phyloP scores from a whole-genome alignment of 306 rosid species.

The Cicer chorassanicum region DNA sequence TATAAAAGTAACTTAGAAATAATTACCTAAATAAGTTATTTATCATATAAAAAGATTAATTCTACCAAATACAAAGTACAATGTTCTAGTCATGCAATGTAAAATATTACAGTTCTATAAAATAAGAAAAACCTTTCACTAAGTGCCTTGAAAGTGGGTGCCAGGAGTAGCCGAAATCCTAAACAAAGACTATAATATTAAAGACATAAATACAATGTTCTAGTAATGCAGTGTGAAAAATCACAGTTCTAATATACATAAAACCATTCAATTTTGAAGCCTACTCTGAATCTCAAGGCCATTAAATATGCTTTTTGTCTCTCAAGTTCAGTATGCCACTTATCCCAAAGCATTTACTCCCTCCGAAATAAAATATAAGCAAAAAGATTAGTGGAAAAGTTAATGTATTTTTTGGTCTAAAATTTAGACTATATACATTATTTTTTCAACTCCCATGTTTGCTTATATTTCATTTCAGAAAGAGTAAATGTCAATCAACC shows the following conservation, averaged over 20 bases:
- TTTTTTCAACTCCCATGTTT: too few species aligned
- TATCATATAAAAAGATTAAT: too few species aligned
- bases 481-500: neutral
- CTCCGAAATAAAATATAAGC: too few species aligned
- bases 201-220: neutral
- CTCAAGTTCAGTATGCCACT: neutral
- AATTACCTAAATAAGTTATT: too few species aligned
- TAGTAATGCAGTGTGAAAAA: neutral
- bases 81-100: neutral
- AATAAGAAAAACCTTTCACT: too few species aligned
- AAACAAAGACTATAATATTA: neutral
- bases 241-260: neutral
- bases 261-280: constrained; percentile 1
- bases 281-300: neutral
- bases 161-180: too few species aligned
- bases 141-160: too few species aligned
- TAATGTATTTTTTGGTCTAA: too few species aligned
- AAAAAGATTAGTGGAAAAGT: too few species aligned
- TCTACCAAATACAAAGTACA: neutral
- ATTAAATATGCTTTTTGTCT: neutral
- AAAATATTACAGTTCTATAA: neutral
- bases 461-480: too few species aligned
- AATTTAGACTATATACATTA: too few species aligned
- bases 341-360: neutral
- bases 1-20: neutral